Evolutionary conservation across 805 yeast species (phyloP), one percentile per base, ranked within the genome.

Genomic region (Monosporozyma solicola): DNA sequence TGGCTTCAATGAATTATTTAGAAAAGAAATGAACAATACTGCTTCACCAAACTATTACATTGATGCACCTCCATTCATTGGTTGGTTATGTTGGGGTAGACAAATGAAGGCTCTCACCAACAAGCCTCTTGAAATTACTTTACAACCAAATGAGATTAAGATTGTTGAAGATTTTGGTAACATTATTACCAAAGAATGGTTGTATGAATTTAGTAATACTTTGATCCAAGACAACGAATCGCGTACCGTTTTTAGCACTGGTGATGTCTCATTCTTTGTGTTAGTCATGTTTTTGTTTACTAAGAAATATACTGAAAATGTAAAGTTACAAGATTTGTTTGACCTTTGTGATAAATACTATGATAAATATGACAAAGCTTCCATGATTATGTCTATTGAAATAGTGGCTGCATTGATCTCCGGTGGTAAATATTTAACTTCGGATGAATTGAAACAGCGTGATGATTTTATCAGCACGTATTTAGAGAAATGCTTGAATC

Each of bases 71-170:
- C 71, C 77, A 3, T 75, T 72, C 60, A 70, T 73, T 10, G 94
- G 95, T 0, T 85, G 90, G 80, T 68, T 86, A n/a, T 84, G 84
- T 51, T 88, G 96, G 96, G 86, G 83, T 15, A 69, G 79, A 27
- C 57, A 69, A 0, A 63, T 84, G 68, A 63, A 65, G 22, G 89
- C 76, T 5, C 51, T 64, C 29, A 57, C 53, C 10, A 33, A 61
- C 13, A 48, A 16, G 1, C 41, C 54, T 2, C 69, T 83, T n/a
- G 71, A 71, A 2, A 46, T 60, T 13, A 51, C 53, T 11, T 69
- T 84, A 22, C 69, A 62, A 15, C 69, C 63, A 0, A 52, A 67
- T 5, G 92, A 88, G 55, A 50, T 53, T 0, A 55, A 57, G 2
- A 68, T 78, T 0, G 57, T 87, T 32, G 55, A 55, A 1, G 57